Base-by-base conservation (phyloP, 1,284 basidiomycete genomes). In the Bondarzewia mesenterica region DNA sequence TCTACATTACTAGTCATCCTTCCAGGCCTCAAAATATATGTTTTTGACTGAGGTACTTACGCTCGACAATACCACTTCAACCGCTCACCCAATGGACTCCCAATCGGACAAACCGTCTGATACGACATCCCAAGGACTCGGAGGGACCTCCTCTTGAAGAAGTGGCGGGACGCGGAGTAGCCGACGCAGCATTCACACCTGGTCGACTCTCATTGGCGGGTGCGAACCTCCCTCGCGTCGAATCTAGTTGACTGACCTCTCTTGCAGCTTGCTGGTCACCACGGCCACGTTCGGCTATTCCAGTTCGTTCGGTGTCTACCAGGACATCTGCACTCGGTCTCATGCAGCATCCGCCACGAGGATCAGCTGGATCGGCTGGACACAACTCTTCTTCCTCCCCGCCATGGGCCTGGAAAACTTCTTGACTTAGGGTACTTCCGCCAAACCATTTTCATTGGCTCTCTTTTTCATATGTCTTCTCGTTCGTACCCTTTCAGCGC, bases 391-490 rank as follows among this genome's bases (percentile, higher is more conserved):
- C 46, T 56, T 70, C 6, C 63, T 46, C 66, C 56, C 62, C 64
- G 27, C 58, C 8, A 54, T 59, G 23, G 66, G 63, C 25, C 50
- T 25, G 67, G 67, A 14, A 58, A 57, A 25, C 55, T 66, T 21
- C 66, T 64, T 49, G 67, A 69, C 53, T 52, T 55, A 26, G 67
- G 66, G 10, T 60, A 64, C 52, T 63, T 66, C 50, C 62, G 61
- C 21, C 50, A 55, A 20, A 53, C 63, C 32, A 55, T 60, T 37
- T 49, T 60, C 27, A 42, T 49, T 37, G 66, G 66, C 20, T 63
- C 62, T 20, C 16, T 64, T 7, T 47, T 68, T n/a, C n/a, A n/a
- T 63, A 60, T 44, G 29, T 52, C 7, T 51, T 56, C n/a, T 56
- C 54, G 54, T 56, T 27, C 46, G 52, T 20, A 15, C n/a, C 20